Conservation (phyloP, 805 yeast species). For the Cyberlindnera subsufficiens region DNA sequence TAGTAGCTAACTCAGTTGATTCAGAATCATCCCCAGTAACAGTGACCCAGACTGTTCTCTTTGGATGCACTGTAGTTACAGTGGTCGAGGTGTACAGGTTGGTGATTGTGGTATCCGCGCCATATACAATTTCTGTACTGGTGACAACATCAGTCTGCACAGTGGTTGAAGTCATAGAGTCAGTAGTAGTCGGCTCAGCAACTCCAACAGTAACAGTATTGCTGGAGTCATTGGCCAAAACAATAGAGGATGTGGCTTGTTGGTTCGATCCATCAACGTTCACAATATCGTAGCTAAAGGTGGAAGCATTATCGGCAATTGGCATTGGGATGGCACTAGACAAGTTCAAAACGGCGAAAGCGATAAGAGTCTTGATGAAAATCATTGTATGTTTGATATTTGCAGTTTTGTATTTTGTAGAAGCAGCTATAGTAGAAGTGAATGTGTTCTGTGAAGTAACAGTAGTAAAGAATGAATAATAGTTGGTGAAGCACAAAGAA, state of each 20-base stretch:
- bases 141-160: slow-evolving; percentile 7
- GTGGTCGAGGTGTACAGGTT: slow-evolving; percentile 18
- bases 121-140: slow-evolving; percentile 10
- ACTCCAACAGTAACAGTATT: slow-evolving; percentile 14
- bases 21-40: slow-evolving; percentile 15
- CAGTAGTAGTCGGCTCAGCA: slow-evolving; percentile 19
- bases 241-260: slow-evolving; percentile 18
- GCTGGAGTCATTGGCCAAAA: slow-evolving; percentile 12
- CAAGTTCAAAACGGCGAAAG: slow-evolving; percentile 17
- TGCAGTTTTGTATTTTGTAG: neutral
- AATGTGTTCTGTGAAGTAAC: neutral
- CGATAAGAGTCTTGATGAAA: slow-evolving; percentile 18
- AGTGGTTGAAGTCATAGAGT: slow-evolving; percentile 3
- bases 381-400: slow-evolving; percentile 14
- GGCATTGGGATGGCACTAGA: slow-evolving; percentile 18
- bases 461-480: slow-evolving; percentile 13
- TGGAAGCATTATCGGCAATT: slow-evolving; percentile 12
- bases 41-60: slow-evolving; percentile 22
- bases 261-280: slow-evolving; percentile 25
- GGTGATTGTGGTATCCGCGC: slow-evolving; percentile 9
- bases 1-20: slow-evolving; percentile 3
- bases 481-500: slow-evolving; percentile 18
- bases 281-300: slow-evolving; percentile 16
- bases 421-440: neutral
- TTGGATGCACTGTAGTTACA: slow-evolving; percentile 17